Evolutionary conservation across 768 basidiomycete species (phyloP).

Genomic region (Leucogyrophana mollusca): DNA sequence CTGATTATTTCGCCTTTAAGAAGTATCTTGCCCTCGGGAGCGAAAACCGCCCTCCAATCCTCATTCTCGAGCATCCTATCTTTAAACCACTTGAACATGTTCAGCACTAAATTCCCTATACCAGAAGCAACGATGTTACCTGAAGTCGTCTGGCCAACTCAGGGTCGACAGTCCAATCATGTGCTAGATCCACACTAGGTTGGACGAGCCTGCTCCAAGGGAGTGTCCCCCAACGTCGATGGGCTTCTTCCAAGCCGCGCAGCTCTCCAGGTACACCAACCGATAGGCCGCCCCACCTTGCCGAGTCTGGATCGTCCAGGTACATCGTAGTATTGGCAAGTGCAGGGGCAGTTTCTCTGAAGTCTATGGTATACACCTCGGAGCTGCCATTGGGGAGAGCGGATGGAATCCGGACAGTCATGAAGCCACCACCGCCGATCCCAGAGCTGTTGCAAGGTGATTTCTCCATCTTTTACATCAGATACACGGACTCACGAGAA

Average conservation of each 20-base stretch:
- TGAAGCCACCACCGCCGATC: slow-evolving; percentile 87
- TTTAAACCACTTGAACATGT: slow-evolving; percentile 36
- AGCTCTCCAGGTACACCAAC: slow-evolving; percentile 94
- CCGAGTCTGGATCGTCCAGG: slow-evolving; percentile 44
- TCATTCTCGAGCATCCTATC: slow-evolving; percentile 62
- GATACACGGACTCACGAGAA: slow-evolving; percentile 62
- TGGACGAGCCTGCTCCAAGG: slow-evolving; percentile 77
- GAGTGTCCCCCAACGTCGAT: slow-evolving; percentile 77
- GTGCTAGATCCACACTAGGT: slow-evolving; percentile 73
- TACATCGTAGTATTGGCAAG: slow-evolving; percentile 80
- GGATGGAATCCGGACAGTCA: slow-evolving; percentile 78
- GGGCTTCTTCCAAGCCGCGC: slow-evolving; percentile 81
- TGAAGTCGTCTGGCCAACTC: slow-evolving; percentile 77
- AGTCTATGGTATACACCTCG: slow-evolving; percentile 76
- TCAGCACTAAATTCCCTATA: slow-evolving; percentile 3
- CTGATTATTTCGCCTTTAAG: slow-evolving; percentile 73
- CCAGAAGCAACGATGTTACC: slow-evolving; percentile 35
- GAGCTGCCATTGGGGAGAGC: slow-evolving; percentile 39
- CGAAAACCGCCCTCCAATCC: slow-evolving; percentile 84
- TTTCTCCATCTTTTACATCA: slow-evolving; percentile 6
- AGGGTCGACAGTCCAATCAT: slow-evolving; percentile 73
- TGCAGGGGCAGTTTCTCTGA: slow-evolving; percentile 83
- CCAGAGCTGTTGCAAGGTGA: slow-evolving; percentile 51
- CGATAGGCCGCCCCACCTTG: slow-evolving; percentile 76
- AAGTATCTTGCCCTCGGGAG: slow-evolving; percentile 69